phyloP scores from a whole-genome alignment of 140 eudicot species.

The Cichorium intybus region DNA sequence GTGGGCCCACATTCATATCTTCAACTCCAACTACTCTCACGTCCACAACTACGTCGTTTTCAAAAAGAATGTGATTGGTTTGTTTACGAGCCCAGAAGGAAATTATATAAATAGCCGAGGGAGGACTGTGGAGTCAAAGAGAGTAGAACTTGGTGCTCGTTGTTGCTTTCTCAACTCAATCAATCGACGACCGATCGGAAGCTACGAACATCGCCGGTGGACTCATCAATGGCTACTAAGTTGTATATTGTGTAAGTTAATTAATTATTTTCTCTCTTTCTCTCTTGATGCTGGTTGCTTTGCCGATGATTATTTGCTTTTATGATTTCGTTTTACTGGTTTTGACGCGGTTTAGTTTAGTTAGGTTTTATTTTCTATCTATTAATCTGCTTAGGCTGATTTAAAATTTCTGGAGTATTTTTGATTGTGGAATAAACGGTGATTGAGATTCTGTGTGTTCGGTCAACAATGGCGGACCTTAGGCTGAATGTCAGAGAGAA shows the following conservation, averaged over 20 bases:
- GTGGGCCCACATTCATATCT: not conserved
- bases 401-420: not conserved
- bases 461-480: not conserved
- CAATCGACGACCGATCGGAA: constrained; percentile 1
- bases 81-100: not conserved
- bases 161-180: constrained; percentile 4
- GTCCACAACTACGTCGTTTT: constrained; percentile 6
- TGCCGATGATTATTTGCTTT: not conserved
- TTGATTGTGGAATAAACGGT: not conserved
- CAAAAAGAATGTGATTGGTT: too few relatives aligned
- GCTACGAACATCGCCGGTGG: constrained; percentile 6
- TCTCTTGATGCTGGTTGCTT: not conserved
- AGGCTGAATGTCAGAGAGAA: not conserved
- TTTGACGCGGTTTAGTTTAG: not conserved
- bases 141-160: not conserved
- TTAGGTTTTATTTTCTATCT: constrained; percentile 1
- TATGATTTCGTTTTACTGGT: not conserved
- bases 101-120: not conserved
- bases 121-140: not conserved
- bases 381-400: constrained; percentile 9
- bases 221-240: constrained; percentile 49
- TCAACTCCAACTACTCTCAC: not conserved
- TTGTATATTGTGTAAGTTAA: constrained; percentile 64
- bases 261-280: not conserved
- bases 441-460: not conserved